A percentile compares a stretch with the other conserved stretches of the same genome.
Evolutionary conservation across 2,329 filamentous ascomycete genomes (phyloP).

Genomic region (Aspergillus vadensis): DNA sequence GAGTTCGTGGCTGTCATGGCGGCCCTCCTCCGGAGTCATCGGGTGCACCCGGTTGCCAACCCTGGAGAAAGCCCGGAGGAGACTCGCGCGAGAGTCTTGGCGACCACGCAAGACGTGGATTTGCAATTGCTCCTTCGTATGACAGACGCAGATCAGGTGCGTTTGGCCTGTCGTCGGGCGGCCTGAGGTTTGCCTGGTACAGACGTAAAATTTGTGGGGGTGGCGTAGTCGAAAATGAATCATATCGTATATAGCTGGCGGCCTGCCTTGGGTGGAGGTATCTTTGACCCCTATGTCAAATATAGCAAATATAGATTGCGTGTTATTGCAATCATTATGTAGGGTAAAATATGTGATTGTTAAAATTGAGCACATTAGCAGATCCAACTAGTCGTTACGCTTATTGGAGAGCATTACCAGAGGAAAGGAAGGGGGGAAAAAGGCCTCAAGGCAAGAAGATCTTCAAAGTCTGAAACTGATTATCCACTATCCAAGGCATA

Average conservation of each 20-base stretch:
- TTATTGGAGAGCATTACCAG: no score
- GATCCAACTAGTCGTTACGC: no score
- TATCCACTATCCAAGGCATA: no score
- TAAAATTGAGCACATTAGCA: no score
- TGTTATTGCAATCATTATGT: no score
- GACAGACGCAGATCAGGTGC: slow-evolving; percentile 3
- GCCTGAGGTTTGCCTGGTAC: neutral
- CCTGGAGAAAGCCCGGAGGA: neutral
- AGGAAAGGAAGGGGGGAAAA: no score
- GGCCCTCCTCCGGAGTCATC: neutral
- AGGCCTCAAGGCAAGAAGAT: no score
- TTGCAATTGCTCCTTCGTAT: slow-evolving; percentile 4
- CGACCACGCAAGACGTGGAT: slow-evolving; percentile 3
- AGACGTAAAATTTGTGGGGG: neutral
- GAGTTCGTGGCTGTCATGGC: slow-evolving; percentile 12
- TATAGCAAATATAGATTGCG: no score
- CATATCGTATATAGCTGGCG: no score
- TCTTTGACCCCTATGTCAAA: no score
- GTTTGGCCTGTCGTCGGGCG: neutral
- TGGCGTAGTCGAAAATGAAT: neutral
- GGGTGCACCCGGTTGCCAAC: neutral
- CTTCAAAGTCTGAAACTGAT: no score
- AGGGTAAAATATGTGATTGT: no score
- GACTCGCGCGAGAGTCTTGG: neutral
- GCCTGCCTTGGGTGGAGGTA: neutral